Conservation (phyloP, 1,284 basidiomycete genomes). For the Gomphus sp. region DNA sequence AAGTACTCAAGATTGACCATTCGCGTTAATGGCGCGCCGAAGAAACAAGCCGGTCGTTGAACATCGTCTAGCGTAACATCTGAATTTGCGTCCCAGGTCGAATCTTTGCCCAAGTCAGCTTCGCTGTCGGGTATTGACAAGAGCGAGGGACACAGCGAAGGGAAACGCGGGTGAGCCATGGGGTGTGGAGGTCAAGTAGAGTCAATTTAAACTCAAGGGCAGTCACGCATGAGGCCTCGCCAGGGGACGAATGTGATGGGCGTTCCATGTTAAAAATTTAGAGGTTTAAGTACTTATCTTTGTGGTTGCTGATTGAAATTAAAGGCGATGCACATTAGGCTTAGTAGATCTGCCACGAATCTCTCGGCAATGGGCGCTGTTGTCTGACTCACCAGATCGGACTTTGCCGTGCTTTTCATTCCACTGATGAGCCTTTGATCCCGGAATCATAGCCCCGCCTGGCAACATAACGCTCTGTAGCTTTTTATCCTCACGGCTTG, state of each 20-base stretch:
- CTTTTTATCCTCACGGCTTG: too few relatives aligned
- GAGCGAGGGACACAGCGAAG: not conserved
- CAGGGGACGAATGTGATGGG: not conserved
- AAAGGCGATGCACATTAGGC: not conserved
- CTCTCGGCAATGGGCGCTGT: not conserved
- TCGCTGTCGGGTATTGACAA: not conserved
- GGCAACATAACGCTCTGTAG: too few relatives aligned
- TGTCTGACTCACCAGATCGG: not conserved
- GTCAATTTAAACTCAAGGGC: not conserved
- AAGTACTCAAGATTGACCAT: constrained; percentile 5
- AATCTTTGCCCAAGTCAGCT: not conserved
- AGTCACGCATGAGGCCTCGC: not conserved
- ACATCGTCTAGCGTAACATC: constrained; percentile 1
- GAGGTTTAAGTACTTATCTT: not conserved
- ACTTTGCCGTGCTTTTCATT: not conserved
- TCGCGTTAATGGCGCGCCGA: constrained; percentile 4
- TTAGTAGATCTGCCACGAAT: not conserved
- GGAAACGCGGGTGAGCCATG: not conserved
- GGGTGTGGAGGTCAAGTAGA: not conserved
- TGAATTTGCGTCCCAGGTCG: not conserved
- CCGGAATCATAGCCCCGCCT: not conserved
- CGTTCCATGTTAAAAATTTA: not conserved
- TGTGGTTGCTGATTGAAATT: not conserved
- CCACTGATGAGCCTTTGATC: too few relatives aligned
- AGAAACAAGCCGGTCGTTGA: not conserved